These are phyloP conservation scores for Yamadazyma membranifaciens DNA, from an alignment of 1,139 yeast genomes.

Conservation along the genomic window DNA sequence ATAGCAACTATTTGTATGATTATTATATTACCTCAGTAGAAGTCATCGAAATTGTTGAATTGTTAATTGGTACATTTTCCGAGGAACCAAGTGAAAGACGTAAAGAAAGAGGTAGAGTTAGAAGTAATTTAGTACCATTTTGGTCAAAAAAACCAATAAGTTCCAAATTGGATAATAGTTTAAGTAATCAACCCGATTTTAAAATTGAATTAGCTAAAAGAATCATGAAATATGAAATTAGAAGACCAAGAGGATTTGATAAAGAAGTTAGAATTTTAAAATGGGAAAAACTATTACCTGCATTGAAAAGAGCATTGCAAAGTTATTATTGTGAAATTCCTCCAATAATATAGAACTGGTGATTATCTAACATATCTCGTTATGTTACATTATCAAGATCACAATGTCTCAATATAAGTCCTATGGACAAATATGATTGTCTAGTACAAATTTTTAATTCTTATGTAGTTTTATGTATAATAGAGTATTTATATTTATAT, in stretches of 20 bases:
- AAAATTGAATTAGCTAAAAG: constrained; percentile 58
- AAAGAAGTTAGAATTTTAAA: constrained; percentile 61
- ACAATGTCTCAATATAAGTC: not conserved
- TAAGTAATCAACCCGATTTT: constrained; percentile 37
- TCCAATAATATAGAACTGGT: constrained; percentile 2
- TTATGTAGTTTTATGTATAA: constrained; percentile 10
- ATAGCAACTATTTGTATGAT: constrained; percentile 26
- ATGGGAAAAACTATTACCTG: constrained; percentile 61
- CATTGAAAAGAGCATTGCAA: constrained; percentile 60
- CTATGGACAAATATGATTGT: not conserved
- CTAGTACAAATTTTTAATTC: constrained; percentile 2
- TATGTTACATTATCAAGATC: not conserved
- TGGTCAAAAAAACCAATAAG: constrained; percentile 63
- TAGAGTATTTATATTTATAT: constrained; percentile 1
- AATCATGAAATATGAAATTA: constrained; percentile 61
- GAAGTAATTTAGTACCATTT: constrained; percentile 66
- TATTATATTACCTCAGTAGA: constrained; percentile 66
- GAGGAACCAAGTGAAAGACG: constrained; percentile 50
- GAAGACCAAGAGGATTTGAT: constrained; percentile 68
- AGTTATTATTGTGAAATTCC: constrained; percentile 62
- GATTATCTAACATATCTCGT: constrained; percentile 7
- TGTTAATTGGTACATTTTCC: constrained; percentile 50
- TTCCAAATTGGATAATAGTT: constrained; percentile 41
- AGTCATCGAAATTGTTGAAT: constrained; percentile 62
- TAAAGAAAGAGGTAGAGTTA: constrained; percentile 60